Conservation (phyloP, 495 filamentous ascomycete genomes). For the Jackrogersella minutella region DNA sequence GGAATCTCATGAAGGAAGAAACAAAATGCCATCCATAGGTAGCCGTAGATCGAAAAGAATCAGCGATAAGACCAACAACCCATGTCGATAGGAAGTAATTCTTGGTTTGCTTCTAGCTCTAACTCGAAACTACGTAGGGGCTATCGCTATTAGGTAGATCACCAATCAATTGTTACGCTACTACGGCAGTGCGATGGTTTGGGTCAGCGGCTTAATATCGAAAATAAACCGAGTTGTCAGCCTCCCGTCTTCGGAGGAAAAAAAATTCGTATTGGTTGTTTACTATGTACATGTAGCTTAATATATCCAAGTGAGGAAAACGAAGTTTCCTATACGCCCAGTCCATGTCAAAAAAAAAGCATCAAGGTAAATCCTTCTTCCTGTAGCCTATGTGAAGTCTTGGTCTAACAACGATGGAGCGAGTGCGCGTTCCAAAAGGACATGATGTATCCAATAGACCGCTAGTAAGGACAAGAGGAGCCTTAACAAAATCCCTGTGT, state of each 20-base stretch:
- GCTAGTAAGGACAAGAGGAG: slow-evolving; percentile 3
- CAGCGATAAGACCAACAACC: slow-evolving; percentile 15
- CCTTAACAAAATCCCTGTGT: slow-evolving; percentile 11
- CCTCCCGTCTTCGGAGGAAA: not conserved
- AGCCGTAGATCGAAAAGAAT: slow-evolving; percentile 21
- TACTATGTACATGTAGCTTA: not conserved
- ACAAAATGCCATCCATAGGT: slow-evolving; percentile 33
- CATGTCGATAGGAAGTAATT: slow-evolving; percentile 10
- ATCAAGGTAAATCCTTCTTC: not conserved
- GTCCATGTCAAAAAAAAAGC: not conserved
- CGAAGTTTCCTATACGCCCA: not conserved
- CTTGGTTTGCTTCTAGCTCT: slow-evolving; percentile 18
- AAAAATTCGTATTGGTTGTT: slow-evolving; percentile 11
- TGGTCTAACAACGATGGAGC: not conserved
- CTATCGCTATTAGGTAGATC: slow-evolving; percentile 14
- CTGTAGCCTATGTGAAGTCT: slow-evolving; percentile 11
- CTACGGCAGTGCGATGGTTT: slow-evolving; percentile 12
- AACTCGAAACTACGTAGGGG: slow-evolving; percentile 18
- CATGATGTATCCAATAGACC: slow-evolving; percentile 3
- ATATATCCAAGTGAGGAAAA: not conserved
- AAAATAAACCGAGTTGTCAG: not conserved
- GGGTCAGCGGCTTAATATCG: slow-evolving; percentile 11
- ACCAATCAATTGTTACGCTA: slow-evolving; percentile 11
- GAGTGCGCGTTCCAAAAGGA: slow-evolving; percentile 7
- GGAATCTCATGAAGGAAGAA: slow-evolving; percentile 29